Evolutionary conservation across 2,329 filamentous ascomycete genomes (phyloP).

Genomic region (Pseudocercospora macadamiae): DNA sequence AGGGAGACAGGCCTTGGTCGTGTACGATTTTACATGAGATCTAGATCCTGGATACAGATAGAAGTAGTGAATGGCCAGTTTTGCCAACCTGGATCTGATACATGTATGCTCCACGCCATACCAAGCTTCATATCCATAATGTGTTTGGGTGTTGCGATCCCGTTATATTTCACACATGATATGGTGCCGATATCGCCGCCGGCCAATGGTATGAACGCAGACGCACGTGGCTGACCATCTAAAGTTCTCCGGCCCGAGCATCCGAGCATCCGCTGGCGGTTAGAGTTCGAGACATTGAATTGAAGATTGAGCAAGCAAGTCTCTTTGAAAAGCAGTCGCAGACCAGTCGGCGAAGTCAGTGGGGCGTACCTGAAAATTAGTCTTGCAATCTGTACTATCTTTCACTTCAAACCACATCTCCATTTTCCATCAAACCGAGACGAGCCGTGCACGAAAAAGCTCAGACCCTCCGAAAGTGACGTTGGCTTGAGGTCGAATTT

Average conservation of each 20-base stretch:
- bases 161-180: too few relatives aligned
- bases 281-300: neutral
- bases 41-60: neutral
- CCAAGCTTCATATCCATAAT: neutral
- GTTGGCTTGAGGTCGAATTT: neutral
- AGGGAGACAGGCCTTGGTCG: constrained; percentile 72
- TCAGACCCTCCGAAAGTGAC: constrained; percentile 3
- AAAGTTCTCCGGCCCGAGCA: constrained; percentile 4
- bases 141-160: too few relatives aligned
- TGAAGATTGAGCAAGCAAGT: neutral
- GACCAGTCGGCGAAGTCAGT: too few relatives aligned
- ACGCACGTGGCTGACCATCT: neutral
- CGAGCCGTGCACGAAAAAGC: constrained; percentile 1
- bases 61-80: too few relatives aligned
- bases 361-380: too few relatives aligned
- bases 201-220: neutral
- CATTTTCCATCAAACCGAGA: too few relatives aligned
- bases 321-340: neutral
- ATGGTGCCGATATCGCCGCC: neutral
- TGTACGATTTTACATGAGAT: constrained; percentile 80
- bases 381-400: too few relatives aligned
- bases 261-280: constrained; percentile 3
- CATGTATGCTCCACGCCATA: neutral
- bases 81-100: neutral
- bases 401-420: too few relatives aligned